Conservation (phyloP, 78 protist genomes). For the Planoprotostelium fungivorum region DNA sequence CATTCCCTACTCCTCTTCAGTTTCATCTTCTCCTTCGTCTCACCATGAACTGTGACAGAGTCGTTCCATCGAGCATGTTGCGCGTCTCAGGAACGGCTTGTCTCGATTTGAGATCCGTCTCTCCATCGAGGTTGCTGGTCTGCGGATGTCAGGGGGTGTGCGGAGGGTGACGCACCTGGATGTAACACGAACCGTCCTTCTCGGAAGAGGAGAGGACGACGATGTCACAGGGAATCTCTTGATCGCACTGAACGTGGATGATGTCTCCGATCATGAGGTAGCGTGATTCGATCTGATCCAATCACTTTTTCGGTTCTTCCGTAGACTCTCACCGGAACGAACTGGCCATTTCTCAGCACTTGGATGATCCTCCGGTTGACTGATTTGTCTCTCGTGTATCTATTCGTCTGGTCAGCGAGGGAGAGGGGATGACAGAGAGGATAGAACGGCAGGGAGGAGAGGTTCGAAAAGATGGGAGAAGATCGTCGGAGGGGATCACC, state of each 20-base stretch:
- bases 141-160: neutral
- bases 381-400: constrained; percentile 48
- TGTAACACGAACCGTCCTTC: constrained; percentile 17
- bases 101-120: constrained; percentile 77
- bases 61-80: neutral
- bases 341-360: constrained; percentile 18
- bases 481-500: neutral
- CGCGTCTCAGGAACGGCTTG: constrained; percentile 19
- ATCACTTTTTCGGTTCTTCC: neutral
- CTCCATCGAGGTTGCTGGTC: constrained; percentile 88
- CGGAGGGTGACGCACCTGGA: constrained; percentile 20
- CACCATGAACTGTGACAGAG: neutral
- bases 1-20: constrained; percentile 14
- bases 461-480: neutral
- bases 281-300: constrained; percentile 1
- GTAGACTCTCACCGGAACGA: constrained; percentile 1
- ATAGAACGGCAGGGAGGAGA: too few relatives aligned
- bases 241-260: constrained; percentile 18
- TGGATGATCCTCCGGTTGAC: constrained; percentile 50
- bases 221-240: constrained; percentile 71
- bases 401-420: too few relatives aligned
- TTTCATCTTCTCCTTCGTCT: neutral
- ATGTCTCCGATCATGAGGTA: constrained; percentile 77
- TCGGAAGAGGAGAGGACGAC: constrained; percentile 60
- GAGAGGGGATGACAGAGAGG: too few relatives aligned